phyloP scores from a whole-genome alignment of 176 grass and related monocot species.

The Pontederia paniculata region DNA sequence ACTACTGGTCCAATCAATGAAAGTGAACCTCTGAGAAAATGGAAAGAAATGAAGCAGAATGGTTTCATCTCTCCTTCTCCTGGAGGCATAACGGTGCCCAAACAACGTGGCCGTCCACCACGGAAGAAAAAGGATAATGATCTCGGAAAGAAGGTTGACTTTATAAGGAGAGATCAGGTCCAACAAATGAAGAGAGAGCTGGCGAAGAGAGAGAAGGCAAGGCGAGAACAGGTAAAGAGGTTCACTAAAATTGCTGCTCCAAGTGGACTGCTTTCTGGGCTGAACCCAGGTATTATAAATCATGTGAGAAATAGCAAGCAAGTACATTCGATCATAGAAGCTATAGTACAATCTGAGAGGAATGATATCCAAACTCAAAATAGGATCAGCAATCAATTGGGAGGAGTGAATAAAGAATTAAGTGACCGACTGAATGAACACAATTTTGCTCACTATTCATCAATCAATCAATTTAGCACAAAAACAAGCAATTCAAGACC shows the following conservation, averaged over 20 bases:
- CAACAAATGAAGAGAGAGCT: conserved; percentile 53
- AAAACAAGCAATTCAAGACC: not conserved
- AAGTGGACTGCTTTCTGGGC: conserved; percentile 80
- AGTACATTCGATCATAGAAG: conserved; percentile 93
- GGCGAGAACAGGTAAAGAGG: conserved; percentile 38
- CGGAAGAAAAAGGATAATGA: conserved; percentile 61
- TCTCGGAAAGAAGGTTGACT: conserved; percentile 27
- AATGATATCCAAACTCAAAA: conserved; percentile 24
- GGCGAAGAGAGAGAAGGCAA: conserved; percentile 34
- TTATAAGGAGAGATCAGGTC: conserved; percentile 41
- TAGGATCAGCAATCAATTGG: not conserved
- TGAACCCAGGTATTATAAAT: conserved; percentile 98
- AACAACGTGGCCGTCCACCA: conserved; percentile 34
- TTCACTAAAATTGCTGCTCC: conserved; percentile 69
- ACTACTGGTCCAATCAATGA: conserved; percentile 48
- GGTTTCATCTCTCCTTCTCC: conserved; percentile 87
- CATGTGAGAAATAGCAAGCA: conserved; percentile 99
- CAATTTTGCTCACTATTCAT: not conserved
- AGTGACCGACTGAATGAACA: conserved; percentile 12
- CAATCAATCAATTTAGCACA: not conserved
- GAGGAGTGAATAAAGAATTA: not conserved
- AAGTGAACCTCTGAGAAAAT: conserved; percentile 60
- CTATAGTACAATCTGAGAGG: conserved; percentile 70
- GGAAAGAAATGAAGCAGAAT: conserved; percentile 98
- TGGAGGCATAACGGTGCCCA: conserved; percentile 32